These are phyloP conservation scores for Corylus americana DNA, from an alignment of 306 rosid genomes.

Conservation along the genomic window DNA sequence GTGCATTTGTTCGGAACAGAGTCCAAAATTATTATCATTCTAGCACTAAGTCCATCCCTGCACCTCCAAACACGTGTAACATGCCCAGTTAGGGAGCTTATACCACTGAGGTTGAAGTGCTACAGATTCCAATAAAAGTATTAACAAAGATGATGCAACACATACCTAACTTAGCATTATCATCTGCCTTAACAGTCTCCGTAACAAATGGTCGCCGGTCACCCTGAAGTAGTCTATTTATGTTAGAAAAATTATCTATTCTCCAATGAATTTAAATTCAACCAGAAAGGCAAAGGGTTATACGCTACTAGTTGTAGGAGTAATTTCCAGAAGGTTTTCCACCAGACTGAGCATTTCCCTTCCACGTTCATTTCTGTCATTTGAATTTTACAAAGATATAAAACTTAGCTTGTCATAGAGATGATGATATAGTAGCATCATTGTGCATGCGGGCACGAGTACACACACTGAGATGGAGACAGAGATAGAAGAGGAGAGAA, in stretches of 20 bases:
- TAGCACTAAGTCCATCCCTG: not conserved
- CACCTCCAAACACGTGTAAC: conserved; percentile 1
- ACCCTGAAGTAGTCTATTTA: conserved; percentile 55
- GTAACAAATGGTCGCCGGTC: conserved; percentile 71
- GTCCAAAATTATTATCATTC: not conserved
- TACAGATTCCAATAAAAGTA: conserved; percentile 1
- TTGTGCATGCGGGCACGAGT: not conserved
- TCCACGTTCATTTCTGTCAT: conserved; percentile 85
- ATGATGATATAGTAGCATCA: not conserved
- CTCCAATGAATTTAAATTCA: not conserved
- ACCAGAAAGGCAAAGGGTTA: conserved; percentile 25
- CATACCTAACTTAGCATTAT: conserved; percentile 84
- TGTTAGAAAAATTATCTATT: conserved; percentile 10
- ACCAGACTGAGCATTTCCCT: conserved; percentile 82
- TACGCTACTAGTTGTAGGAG: conserved; percentile 68
- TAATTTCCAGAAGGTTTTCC: conserved; percentile 67
- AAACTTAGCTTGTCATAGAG: conserved; percentile 16
- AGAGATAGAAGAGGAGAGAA: not conserved
- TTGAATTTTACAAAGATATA: conserved; percentile 18
- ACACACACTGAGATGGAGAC: not conserved
- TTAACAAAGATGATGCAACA: conserved; percentile 13
- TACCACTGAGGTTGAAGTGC: not conserved
- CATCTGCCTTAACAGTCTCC: conserved; percentile 98
- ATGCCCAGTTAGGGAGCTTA: not conserved
- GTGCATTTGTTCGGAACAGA: not conserved